These are phyloP conservation scores for Stephania yunnanensis DNA, from an alignment of 164 flowering plant genomes.

Conservation along the genomic window DNA sequence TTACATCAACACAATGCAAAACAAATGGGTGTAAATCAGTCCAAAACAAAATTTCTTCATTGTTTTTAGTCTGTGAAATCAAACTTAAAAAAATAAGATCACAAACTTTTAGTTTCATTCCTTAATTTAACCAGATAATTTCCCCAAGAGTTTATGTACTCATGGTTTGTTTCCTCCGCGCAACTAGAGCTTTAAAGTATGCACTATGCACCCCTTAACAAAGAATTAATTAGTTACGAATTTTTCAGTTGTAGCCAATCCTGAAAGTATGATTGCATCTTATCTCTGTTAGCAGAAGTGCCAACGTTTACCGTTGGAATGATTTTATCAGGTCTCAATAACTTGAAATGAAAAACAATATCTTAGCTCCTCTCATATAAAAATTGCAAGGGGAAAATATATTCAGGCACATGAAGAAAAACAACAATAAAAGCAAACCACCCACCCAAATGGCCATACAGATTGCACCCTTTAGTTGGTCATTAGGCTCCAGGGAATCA, in stretches of 20 bases:
- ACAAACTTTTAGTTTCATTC: no score
- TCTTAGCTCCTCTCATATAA: background rate
- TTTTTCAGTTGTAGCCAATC: constrained; percentile 41
- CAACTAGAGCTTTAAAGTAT: background rate
- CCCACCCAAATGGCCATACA: no score
- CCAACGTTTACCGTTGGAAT: constrained; percentile 67
- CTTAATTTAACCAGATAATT: no score
- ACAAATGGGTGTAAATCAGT: no score
- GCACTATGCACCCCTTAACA: background rate
- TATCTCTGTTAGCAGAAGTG: constrained; percentile 52
- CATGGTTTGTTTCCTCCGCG: background rate
- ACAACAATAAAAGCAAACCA: constrained; percentile 23
- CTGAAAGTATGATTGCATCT: constrained; percentile 57
- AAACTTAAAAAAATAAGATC: no score
- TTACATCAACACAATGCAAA: no score
- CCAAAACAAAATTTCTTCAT: no score
- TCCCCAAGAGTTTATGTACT: background rate
- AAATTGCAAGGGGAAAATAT: background rate
- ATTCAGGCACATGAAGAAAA: background rate
- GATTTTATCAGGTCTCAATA: constrained; percentile 63
- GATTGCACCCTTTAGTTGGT: no score
- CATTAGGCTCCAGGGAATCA: no score
- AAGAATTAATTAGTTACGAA: background rate
- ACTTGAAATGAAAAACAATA: constrained; percentile 28
- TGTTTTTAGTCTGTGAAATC: no score